Evolutionary conservation across 768 basidiomycete genomes (phyloP).

Genomic region (Porpolomopsis calyptriformis): DNA sequence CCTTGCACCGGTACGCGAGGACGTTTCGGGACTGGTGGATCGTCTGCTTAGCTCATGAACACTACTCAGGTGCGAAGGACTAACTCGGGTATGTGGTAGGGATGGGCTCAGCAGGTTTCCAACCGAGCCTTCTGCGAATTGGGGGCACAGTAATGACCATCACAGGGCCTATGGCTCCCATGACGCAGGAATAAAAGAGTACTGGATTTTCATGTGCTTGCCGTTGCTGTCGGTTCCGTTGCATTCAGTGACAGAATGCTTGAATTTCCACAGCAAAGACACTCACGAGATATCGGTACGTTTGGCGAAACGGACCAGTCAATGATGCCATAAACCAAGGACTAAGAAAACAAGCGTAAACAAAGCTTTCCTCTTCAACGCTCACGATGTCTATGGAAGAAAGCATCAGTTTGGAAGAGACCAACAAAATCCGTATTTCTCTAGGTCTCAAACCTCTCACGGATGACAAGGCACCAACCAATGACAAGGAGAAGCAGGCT

Average conservation of each 20-base stretch:
- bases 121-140: slow-evolving; percentile 65
- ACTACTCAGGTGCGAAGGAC: slow-evolving; percentile 19
- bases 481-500: slow-evolving; percentile 72
- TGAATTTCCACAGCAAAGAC: background rate
- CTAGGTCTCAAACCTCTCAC: slow-evolving; percentile 90
- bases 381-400: slow-evolving; percentile 63
- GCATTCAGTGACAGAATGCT: background rate
- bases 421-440: slow-evolving; percentile 89
- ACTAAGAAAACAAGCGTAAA: slow-evolving; percentile 1
- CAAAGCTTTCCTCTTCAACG: slow-evolving; percentile 1
- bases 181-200: slow-evolving; percentile 74
- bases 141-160: slow-evolving; percentile 70
- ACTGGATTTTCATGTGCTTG: slow-evolving; percentile 86
- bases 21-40: slow-evolving; percentile 53
- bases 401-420: slow-evolving; percentile 87
- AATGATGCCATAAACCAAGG: slow-evolving; percentile 31
- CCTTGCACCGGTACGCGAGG: slow-evolving; percentile 58
- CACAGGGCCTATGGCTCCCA: slow-evolving; percentile 68
- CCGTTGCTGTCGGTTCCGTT: slow-evolving; percentile 55
- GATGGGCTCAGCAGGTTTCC: slow-evolving; percentile 52
- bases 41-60: background rate
- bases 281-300: slow-evolving; percentile 42
- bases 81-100: slow-evolving; percentile 74
- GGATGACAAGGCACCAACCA: slow-evolving; percentile 62
- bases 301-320: slow-evolving; percentile 35